These are phyloP conservation scores for Aspergillus steynii DNA, from an alignment of 495 filamentous ascomycete genomes.

Conservation along the genomic window DNA sequence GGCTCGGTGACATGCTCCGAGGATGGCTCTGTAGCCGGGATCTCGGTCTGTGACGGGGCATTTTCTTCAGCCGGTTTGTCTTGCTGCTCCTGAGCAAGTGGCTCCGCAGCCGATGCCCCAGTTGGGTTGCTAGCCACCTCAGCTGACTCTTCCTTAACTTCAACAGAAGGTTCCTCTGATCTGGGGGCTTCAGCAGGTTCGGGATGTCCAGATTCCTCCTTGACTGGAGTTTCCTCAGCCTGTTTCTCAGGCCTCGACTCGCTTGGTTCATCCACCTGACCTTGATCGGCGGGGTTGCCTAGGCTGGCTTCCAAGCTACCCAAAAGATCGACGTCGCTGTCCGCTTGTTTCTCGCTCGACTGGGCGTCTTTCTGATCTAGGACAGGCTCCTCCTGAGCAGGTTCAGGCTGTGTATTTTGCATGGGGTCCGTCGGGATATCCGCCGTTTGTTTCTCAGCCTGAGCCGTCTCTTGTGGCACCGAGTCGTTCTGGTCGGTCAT, in stretches of 20 bases:
- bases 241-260: not conserved
- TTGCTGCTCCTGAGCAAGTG: conserved; percentile 1
- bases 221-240: not conserved
- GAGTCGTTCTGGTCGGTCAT: conserved; percentile 5
- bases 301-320: conserved; percentile 27
- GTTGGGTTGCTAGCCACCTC: not conserved
- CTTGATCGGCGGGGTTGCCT: conserved; percentile 3
- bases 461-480: conserved; percentile 1
- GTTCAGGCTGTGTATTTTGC: conserved; percentile 5
- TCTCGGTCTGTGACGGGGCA: not conserved
- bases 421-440: conserved; percentile 3
- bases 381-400: conserved; percentile 3
- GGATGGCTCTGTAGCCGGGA: conserved; percentile 2
- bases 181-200: not conserved
- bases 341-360: not conserved
- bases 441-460: conserved; percentile 6
- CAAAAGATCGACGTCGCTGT: conserved; percentile 20
- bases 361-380: conserved; percentile 9
- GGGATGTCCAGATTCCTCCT: not conserved
- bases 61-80: not conserved
- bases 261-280: conserved; percentile 1
- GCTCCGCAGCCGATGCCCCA: conserved; percentile 4
- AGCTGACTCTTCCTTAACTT: not conserved
- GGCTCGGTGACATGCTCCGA: conserved; percentile 4
- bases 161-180: not conserved